A percentile compares a stretch with the other conserved stretches of the same genome.
Evolutionary conservation across 129 eudicot species (phyloP).

Genomic region (Lonicera japonica): DNA sequence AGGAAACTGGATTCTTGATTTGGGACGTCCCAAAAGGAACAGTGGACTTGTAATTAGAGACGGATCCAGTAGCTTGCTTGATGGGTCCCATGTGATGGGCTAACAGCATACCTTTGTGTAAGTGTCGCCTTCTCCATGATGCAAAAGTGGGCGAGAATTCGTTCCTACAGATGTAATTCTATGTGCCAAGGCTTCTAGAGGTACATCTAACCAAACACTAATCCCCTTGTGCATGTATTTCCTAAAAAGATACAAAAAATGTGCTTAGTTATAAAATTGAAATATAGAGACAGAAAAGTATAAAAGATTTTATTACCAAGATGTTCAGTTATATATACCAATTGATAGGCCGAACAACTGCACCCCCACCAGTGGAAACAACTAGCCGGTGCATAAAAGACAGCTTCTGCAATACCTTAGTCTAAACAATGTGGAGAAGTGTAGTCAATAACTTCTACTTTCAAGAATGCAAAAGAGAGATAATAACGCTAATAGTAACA

Average conservation of each 20-base stretch:
- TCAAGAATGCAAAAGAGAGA: neutral
- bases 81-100: constrained; percentile 2
- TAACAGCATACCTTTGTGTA: constrained; percentile 48
- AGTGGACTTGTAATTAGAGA: too few relatives aligned
- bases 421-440: constrained; percentile 50
- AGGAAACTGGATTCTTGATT: too few relatives aligned
- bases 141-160: constrained; percentile 82
- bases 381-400: constrained; percentile 53
- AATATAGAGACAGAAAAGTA: neutral
- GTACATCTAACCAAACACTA: constrained; percentile 87
- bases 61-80: neutral
- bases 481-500: neutral
- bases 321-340: constrained; percentile 41
- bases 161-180: constrained; percentile 82
- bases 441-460: neutral
- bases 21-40: too few relatives aligned
- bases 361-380: constrained; percentile 97
- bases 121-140: constrained; percentile 71
- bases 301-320: neutral
- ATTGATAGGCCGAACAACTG: constrained; percentile 88
- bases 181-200: constrained; percentile 82
- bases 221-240: constrained; percentile 78
- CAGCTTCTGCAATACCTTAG: constrained; percentile 60
- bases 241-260: constrained; percentile 31
- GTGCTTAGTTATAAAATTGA: neutral